Conservation (phyloP, 257 asterid genomes). For the Coffea eugenioides region DNA sequence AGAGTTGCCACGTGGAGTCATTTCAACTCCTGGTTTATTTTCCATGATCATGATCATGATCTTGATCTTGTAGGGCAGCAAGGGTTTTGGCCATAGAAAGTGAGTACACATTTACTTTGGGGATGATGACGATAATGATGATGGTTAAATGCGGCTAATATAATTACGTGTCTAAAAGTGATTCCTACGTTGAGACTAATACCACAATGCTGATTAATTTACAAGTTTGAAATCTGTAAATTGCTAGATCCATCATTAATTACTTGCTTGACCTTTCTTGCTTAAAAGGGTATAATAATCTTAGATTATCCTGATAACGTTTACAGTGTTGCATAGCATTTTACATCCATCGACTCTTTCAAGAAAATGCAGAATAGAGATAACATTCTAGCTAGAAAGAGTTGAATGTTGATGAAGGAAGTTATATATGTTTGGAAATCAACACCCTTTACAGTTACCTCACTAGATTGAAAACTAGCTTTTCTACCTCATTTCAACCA, state of each 20-base stretch:
- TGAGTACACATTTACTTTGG: neutral
- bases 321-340: neutral
- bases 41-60: neutral
- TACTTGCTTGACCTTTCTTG: neutral
- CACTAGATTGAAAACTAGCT: neutral
- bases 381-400: neutral
- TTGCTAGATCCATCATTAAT: neutral
- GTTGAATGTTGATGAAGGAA: neutral
- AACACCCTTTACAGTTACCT: neutral
- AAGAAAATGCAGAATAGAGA: neutral
- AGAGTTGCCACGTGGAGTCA: slow-evolving; percentile 17
- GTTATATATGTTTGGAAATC: no score
- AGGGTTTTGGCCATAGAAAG: slow-evolving; percentile 19
- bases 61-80: neutral
- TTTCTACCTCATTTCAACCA: neutral
- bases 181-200: neutral
- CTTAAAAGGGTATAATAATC: no score
- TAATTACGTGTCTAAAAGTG: neutral
- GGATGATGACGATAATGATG: neutral
- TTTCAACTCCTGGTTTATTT: neutral
- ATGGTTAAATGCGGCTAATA: neutral
- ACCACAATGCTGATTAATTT: neutral
- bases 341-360: neutral
- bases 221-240: neutral
- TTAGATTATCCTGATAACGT: neutral